Conservation (phyloP, 1,139 yeast species). For the Blastobotrys proliferans region DNA sequence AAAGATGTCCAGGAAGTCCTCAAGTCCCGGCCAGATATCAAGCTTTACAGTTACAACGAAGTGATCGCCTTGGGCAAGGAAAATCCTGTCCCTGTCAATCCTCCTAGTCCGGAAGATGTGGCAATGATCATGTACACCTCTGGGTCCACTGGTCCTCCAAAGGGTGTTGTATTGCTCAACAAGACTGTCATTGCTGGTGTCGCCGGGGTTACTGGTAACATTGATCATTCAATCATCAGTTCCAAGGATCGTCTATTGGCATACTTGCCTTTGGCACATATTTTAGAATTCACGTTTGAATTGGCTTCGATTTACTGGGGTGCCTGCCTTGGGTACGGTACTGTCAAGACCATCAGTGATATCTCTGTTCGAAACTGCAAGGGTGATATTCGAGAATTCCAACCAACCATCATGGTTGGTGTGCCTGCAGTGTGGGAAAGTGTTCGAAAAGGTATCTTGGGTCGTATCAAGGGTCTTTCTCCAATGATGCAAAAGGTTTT, state of each 20-base stretch:
- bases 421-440: constrained; percentile 99
- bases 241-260: constrained; percentile 70
- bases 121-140: constrained; percentile 98
- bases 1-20: constrained; percentile 60
- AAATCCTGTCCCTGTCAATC: constrained; percentile 40
- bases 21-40: constrained; percentile 71
- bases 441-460: constrained; percentile 85
- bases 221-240: constrained; percentile 46
- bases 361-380: constrained; percentile 75
- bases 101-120: constrained; percentile 68
- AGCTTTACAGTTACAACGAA: constrained; percentile 62
- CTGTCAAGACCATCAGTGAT: constrained; percentile 86
- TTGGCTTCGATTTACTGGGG: constrained; percentile 84
- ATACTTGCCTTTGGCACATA: constrained; percentile 93
- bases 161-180: constrained; percentile 88
- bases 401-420: constrained; percentile 95
- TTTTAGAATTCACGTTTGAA: constrained; percentile 89
- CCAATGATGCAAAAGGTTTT: constrained; percentile 69
- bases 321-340: constrained; percentile 82
- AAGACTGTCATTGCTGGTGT: constrained; percentile 75
- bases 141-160: constrained; percentile 96
- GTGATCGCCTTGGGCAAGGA: constrained; percentile 59
- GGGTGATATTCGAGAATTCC: constrained; percentile 82
- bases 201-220: constrained; percentile 72
- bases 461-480: constrained; percentile 68